phyloP scores from a whole-genome alignment of 306 rosid species.

The Sicyos baderoa region DNA sequence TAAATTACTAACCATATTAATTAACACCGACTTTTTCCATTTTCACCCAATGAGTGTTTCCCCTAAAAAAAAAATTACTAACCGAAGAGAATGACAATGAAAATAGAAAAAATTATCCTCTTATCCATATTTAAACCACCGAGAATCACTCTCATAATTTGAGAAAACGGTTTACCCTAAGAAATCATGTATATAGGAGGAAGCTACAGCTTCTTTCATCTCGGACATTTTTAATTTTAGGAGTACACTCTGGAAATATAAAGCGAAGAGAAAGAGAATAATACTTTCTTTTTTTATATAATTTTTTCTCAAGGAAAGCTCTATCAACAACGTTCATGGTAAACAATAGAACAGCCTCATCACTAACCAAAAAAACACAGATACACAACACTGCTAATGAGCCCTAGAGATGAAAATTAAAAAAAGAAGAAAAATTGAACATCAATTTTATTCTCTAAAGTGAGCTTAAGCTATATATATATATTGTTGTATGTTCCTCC shows the following conservation, averaged over 20 bases:
- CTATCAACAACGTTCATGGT: conserved; percentile 40
- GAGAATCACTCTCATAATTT: too few relatives aligned
- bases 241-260: not conserved
- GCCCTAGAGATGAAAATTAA: conserved; percentile 52
- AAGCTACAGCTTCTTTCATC: not conserved
- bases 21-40: too few relatives aligned
- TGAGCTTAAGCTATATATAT: conserved; percentile 76
- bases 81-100: too few relatives aligned
- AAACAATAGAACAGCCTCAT: conserved; percentile 32
- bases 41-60: too few relatives aligned
- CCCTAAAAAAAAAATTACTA: too few relatives aligned
- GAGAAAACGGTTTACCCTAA: too few relatives aligned
- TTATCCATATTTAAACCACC: too few relatives aligned
- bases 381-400: conserved; percentile 67
- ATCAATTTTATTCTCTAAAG: conserved; percentile 75
- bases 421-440: conserved; percentile 26
- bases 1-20: too few relatives aligned
- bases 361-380: conserved; percentile 61
- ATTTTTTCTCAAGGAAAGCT: conserved; percentile 42
- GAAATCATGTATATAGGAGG: too few relatives aligned
- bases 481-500: conserved; percentile 50
- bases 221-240: not conserved
- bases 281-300: not conserved
- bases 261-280: conserved; percentile 8
- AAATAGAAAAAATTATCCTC: too few relatives aligned